These are phyloP conservation scores for Kluyveromyces dobzhanskii DNA, from an alignment of 805 yeast species.

Conservation along the genomic window DNA sequence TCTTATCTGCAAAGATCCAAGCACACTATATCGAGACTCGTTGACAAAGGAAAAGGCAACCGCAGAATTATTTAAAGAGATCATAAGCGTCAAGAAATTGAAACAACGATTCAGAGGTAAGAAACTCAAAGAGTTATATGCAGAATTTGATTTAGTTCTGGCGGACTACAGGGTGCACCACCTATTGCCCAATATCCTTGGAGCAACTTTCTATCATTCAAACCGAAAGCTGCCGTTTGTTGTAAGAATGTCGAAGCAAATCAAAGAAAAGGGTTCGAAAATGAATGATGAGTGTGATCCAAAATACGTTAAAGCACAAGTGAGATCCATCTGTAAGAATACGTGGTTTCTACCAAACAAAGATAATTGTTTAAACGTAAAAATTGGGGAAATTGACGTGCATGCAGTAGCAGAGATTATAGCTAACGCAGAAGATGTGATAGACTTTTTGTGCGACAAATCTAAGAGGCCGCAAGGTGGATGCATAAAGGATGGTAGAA, in stretches of 20 bases:
- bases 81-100: constrained; percentile 51
- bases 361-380: constrained; percentile 53
- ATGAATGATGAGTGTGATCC: constrained; percentile 59
- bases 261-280: constrained; percentile 31
- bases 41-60: constrained; percentile 46
- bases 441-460: constrained; percentile 39
- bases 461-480: constrained; percentile 53
- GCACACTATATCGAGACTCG: constrained; percentile 43
- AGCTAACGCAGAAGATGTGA: constrained; percentile 24
- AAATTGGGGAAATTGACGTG: constrained; percentile 39
- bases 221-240: constrained; percentile 61
- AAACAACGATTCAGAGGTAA: constrained; percentile 39
- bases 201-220: constrained; percentile 52
- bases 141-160: constrained; percentile 58
- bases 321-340: constrained; percentile 54
- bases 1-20: constrained; percentile 69
- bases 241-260: constrained; percentile 43
- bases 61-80: constrained; percentile 52
- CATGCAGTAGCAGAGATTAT: constrained; percentile 21
- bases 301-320: constrained; percentile 52
- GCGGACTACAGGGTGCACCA: constrained; percentile 64
- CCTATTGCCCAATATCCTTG: constrained; percentile 49
- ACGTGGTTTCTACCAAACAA: constrained; percentile 53
- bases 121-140: constrained; percentile 39
- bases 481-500: constrained; percentile 34